Evolutionary conservation across 768 basidiomycete genomes (phyloP).

Genomic region (Boletales sp.): DNA sequence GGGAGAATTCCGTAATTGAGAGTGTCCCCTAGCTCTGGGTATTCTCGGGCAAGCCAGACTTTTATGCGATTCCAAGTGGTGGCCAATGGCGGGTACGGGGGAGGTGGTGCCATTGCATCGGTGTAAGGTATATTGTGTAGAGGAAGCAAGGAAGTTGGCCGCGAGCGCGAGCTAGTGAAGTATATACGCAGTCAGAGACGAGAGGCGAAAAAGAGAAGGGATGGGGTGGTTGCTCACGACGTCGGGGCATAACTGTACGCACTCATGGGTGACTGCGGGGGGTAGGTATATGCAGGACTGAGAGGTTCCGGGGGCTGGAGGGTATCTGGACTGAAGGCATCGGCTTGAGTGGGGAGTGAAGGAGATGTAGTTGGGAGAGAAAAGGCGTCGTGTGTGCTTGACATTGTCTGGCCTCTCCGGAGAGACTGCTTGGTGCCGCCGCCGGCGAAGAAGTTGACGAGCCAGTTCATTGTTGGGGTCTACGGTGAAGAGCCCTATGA

Average conservation of each 20-base stretch:
- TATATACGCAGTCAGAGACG: neutral
- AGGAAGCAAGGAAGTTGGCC: slow-evolving; percentile 60
- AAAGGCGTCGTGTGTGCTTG: slow-evolving; percentile 84
- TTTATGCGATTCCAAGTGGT: slow-evolving; percentile 84
- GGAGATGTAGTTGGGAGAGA: slow-evolving; percentile 77
- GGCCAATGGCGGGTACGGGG: slow-evolving; percentile 71
- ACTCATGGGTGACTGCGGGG: slow-evolving; percentile 54
- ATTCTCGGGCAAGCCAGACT: slow-evolving; percentile 77
- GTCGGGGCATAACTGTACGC: slow-evolving; percentile 61
- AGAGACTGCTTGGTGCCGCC: slow-evolving; percentile 46
- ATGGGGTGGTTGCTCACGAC: slow-evolving; percentile 38
- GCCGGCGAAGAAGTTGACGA: slow-evolving; percentile 60
- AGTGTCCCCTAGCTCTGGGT: slow-evolving; percentile 93
- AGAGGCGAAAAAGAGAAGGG: slow-evolving; percentile 3
- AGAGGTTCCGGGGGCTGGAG: slow-evolving; percentile 47
- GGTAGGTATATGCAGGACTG: slow-evolving; percentile 69
- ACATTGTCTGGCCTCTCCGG: slow-evolving; percentile 63
- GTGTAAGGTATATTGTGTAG: slow-evolving; percentile 54
- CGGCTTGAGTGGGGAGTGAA: slow-evolving; percentile 47
- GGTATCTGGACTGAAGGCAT: slow-evolving; percentile 56
- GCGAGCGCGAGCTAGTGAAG: slow-evolving; percentile 38
- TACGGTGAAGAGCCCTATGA: slow-evolving; percentile 6
- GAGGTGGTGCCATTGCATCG: slow-evolving; percentile 34
- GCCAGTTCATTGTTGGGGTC: slow-evolving; percentile 61
- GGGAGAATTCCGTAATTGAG: slow-evolving; percentile 89